Percentiles rank a stretch among this genome's conserved stretches.
Evolutionary conservation across 371 early-diverging fungal genomes (phyloP).

Genomic region (Mucor circinelloides): DNA sequence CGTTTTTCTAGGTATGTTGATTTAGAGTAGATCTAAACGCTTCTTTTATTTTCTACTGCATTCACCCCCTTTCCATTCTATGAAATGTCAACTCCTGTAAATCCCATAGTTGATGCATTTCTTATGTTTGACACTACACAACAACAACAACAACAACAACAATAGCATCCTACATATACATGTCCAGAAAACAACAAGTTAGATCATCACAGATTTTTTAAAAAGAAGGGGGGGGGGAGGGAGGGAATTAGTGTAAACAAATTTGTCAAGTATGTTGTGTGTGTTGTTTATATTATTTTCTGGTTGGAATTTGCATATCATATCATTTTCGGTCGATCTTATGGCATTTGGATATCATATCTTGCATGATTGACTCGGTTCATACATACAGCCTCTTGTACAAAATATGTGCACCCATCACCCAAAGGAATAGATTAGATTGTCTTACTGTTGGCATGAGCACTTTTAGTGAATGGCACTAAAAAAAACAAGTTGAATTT

Average conservation of each 20-base stretch:
- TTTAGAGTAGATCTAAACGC: background rate
- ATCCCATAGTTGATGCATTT: background rate
- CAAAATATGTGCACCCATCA: too few species aligned
- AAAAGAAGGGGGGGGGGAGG: too few species aligned
- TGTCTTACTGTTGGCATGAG: too few species aligned
- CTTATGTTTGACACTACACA: background rate
- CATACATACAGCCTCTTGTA: too few species aligned
- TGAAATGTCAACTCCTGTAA: background rate
- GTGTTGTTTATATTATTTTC: background rate
- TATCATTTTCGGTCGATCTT: background rate
- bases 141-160: too few species aligned
- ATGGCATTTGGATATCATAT: background rate
- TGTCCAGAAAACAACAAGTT: background rate
- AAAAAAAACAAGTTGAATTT: too few species aligned
- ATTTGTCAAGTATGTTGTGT: background rate
- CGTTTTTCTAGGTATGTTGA: background rate
- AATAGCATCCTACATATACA: background rate
- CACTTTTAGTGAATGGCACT: too few species aligned
- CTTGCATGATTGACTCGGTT: background rate
- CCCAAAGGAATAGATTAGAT: too few species aligned
- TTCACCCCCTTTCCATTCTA: background rate
- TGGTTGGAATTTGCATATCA: slow-evolving; percentile 9
- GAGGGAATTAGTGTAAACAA: background rate
- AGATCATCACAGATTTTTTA: background rate
- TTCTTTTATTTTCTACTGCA: background rate